A percentile compares a stretch with the other conserved stretches of the same genome.
Conservation (phyloP, 805 yeast genomes). For the Candida pseudofarinosa region DNA sequence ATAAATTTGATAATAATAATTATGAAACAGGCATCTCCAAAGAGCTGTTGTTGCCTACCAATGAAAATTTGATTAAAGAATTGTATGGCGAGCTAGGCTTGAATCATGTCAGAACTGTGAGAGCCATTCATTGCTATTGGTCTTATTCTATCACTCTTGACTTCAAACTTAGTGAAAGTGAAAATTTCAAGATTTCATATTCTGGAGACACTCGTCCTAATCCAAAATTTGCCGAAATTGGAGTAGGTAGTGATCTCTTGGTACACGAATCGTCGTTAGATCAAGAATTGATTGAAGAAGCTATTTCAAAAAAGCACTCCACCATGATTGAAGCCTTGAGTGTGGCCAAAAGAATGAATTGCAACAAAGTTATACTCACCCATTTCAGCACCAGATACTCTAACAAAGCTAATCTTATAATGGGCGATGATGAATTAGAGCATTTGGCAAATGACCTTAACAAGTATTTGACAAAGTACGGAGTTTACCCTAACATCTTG, state of each 20-base stretch:
- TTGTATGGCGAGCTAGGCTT: slow-evolving; percentile 45
- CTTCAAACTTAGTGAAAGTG: slow-evolving; percentile 40
- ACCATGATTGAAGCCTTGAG: slow-evolving; percentile 83
- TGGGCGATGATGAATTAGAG: slow-evolving; percentile 18
- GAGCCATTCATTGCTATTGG: slow-evolving; percentile 82
- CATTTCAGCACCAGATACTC: slow-evolving; percentile 89
- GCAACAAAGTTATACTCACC: slow-evolving; percentile 68
- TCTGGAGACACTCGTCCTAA: slow-evolving; percentile 96
- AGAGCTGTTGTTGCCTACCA: slow-evolving; percentile 22
- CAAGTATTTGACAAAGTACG: slow-evolving; percentile 23
- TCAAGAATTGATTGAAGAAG: slow-evolving; percentile 72
- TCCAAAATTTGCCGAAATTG: slow-evolving; percentile 58
- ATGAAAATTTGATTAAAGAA: slow-evolving; percentile 21
- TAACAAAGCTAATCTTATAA: slow-evolving; percentile 28
- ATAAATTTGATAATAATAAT: slow-evolving; percentile 23
- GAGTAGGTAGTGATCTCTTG: slow-evolving; percentile 62
- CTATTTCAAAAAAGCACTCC: slow-evolving; percentile 76
- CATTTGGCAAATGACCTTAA: slow-evolving; percentile 19
- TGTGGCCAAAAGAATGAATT: slow-evolving; percentile 68
- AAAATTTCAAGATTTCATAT: slow-evolving; percentile 67
- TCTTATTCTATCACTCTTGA: slow-evolving; percentile 63
- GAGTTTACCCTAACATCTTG: slow-evolving; percentile 24
- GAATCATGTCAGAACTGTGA: slow-evolving; percentile 49
- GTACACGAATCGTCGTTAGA: slow-evolving; percentile 94
- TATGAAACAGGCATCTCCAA: slow-evolving; percentile 13